These are phyloP conservation scores for Leccinellum albellum DNA, from an alignment of 768 basidiomycete species.

Conservation along the genomic window DNA sequence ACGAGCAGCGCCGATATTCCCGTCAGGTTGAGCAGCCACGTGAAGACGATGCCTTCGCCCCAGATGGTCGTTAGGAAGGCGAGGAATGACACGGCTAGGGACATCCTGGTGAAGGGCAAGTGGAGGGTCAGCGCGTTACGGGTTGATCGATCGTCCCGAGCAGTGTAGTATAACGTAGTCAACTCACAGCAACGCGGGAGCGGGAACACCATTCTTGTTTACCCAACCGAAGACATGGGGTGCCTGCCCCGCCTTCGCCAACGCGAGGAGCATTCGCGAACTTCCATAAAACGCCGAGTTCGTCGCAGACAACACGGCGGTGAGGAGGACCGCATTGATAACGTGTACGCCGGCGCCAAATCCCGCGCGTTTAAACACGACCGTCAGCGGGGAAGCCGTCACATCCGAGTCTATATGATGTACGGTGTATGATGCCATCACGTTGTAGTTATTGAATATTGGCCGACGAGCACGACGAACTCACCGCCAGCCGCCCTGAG, in stretches of 20 bases:
- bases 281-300: constrained; percentile 66
- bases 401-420: constrained; percentile 41
- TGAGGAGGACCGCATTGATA: constrained; percentile 64
- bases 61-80: constrained; percentile 58
- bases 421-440: not conserved
- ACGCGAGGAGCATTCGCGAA: constrained; percentile 54
- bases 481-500: constrained; percentile 44
- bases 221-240: constrained; percentile 63
- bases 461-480: not conserved
- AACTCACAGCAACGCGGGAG: constrained; percentile 50
- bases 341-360: constrained; percentile 61
- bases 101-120: constrained; percentile 33
- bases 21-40: constrained; percentile 59
- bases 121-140: not conserved
- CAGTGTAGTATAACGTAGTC: not conserved
- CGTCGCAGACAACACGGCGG: constrained; percentile 61
- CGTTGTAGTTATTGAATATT: not conserved
- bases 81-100: constrained; percentile 45
- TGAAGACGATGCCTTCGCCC: constrained; percentile 52
- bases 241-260: constrained; percentile 65
- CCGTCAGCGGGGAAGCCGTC: constrained; percentile 58
- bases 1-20: constrained; percentile 66
- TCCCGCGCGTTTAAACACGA: constrained; percentile 59
- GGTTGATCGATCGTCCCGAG: not conserved
- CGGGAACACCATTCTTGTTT: constrained; percentile 60